Evolutionary conservation across 2,329 filamentous ascomycete species (phyloP).

Genomic region (Epichloe hybrida): DNA sequence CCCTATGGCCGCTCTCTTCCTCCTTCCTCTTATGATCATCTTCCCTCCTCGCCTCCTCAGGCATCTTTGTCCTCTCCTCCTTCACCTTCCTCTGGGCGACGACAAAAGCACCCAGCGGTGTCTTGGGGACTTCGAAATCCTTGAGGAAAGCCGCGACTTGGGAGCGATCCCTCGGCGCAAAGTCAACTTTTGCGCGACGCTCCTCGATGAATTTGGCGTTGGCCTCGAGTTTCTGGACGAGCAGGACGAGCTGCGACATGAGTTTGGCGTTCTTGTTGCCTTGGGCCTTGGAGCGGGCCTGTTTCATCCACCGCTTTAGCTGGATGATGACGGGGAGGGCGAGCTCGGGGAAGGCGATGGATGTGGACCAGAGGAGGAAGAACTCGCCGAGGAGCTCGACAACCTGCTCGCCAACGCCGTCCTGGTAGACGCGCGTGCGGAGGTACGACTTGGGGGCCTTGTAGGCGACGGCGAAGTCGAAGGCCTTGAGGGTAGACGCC

Average conservation of each 20-base stretch:
- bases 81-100: constrained; percentile 68
- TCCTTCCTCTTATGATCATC: constrained; percentile 58
- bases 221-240: constrained; percentile 86
- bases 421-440: constrained; percentile 81
- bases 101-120: constrained; percentile 82
- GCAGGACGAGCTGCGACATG: constrained; percentile 56
- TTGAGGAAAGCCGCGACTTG: constrained; percentile 83
- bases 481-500: constrained; percentile 65
- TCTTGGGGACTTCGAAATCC: constrained; percentile 78
- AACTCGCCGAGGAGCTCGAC: constrained; percentile 83
- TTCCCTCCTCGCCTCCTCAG: constrained; percentile 64
- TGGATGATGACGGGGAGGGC: constrained; percentile 76
- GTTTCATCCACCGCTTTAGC: constrained; percentile 92
- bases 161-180: constrained; percentile 70
- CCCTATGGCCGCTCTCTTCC: constrained; percentile 30
- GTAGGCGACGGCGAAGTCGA: constrained; percentile 78
- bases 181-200: constrained; percentile 70
- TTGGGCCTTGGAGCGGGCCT: constrained; percentile 33
- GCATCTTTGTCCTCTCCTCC: constrained; percentile 65
- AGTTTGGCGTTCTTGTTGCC: constrained; percentile 85
- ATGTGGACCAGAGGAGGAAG: constrained; percentile 83
- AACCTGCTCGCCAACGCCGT: constrained; percentile 83
- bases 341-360: constrained; percentile 90
- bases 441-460: constrained; percentile 84
- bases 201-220: constrained; percentile 84